Conservation (phyloP, 2,329 filamentous ascomycete species). For the Penicillium expansum region DNA sequence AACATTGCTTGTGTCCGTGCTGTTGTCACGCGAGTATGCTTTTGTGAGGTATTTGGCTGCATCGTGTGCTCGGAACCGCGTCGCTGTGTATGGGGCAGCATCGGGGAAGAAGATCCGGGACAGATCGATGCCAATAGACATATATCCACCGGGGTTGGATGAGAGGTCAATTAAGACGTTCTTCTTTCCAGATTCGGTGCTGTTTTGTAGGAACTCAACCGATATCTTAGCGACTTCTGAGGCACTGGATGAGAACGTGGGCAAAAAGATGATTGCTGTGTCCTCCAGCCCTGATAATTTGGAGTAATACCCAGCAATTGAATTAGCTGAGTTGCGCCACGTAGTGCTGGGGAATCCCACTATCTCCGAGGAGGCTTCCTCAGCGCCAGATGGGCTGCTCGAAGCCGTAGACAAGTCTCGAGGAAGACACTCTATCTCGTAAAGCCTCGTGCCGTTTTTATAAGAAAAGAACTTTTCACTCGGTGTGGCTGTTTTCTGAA, state of each 20-base stretch:
- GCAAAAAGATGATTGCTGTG: conserved; percentile 45
- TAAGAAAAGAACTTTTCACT: conserved; percentile 22
- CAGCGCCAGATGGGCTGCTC: conserved; percentile 12
- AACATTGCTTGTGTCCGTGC: conserved; percentile 18
- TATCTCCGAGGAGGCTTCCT: conserved; percentile 21
- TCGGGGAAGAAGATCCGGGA: conserved; percentile 57
- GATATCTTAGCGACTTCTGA: conserved; percentile 19
- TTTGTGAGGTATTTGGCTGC: conserved; percentile 38
- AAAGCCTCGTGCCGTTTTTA: conserved; percentile 20
- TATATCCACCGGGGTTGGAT: conserved; percentile 58
- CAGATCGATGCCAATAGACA: conserved; percentile 48
- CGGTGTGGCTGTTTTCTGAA: conserved; percentile 19
- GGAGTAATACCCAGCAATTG: conserved; percentile 48
- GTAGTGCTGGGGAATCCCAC: conserved; percentile 19
- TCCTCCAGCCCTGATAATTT: conserved; percentile 42
- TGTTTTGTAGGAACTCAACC: conserved; percentile 28
- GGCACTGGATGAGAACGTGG: conserved; percentile 26
- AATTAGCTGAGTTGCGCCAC: conserved; percentile 22
- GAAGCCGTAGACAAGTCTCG: conserved; percentile 11
- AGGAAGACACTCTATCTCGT: conserved; percentile 20
- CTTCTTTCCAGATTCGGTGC: conserved; percentile 48
- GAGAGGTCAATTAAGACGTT: conserved; percentile 64
- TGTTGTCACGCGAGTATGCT: conserved; percentile 19
- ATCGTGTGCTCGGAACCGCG: conserved; percentile 48
- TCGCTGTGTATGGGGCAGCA: conserved; percentile 45